Evolutionary conservation across 352 stramenopile genomes (phyloP), one percentile per base, ranked within the genome.

Genomic region (Pythium brachiatum): DNA sequence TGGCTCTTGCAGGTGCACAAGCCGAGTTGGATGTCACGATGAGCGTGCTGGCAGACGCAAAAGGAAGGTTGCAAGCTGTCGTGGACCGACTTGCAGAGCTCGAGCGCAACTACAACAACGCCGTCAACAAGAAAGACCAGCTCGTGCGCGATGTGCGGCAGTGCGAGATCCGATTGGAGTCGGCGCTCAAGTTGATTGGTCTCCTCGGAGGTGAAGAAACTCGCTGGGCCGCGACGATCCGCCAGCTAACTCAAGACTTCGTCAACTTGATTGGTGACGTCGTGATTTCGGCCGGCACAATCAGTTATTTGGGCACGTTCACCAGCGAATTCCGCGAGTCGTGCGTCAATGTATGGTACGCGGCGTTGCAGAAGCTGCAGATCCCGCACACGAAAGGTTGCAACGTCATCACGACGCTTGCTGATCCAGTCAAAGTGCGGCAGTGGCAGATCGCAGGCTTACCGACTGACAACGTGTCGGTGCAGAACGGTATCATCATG

Each of bases 401-500:
- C 60, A 92, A 96, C 66, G 83, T 95, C 50, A 90, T 93, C 55
- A 86, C 77, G n/a, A 97, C 92, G 12, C 64, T 98, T 15, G 81
- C 89, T 0, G 90, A 97, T 51, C 90, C 92, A 2, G 90, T 97
- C 0, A 92, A 93, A 60, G 88, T 97, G 8, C 87, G 91, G 26
- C 75, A 78, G 5, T 98, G 92, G 92, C 86, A 96, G 31, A 96
- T 98, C 53, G 87, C 86, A n/a, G 92, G 92, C 0, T 69, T 98
- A 3, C 92, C 92, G 11, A 88, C 86, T 6, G 92, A 98, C 63
- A 94, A 86, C 26, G 66, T 97, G 43, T 97, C 89, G 0, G 84
- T 97, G 4, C 91, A 98, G 57, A 98, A 98, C 62, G 92, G 90
- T 3, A 94, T 98, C 39, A 96, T 98, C 65, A 97, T 98, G 76